A percentile compares a stretch with the other conserved stretches of the same genome.
Conservation (phyloP, 2,329 filamentous ascomycete genomes). For the Claviceps maximensis region DNA sequence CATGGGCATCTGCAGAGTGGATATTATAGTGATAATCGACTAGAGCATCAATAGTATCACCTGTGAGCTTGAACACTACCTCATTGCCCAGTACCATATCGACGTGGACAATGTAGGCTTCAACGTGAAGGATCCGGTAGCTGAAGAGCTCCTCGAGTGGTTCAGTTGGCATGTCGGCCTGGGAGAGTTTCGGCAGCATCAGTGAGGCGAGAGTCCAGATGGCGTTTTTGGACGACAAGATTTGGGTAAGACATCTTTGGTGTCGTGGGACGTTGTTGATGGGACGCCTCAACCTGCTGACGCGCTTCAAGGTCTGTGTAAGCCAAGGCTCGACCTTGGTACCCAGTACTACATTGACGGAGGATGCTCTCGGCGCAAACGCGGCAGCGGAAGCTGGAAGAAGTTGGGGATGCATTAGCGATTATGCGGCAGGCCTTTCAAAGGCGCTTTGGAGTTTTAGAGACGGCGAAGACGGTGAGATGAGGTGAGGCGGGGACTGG, state of each 20-base stretch:
- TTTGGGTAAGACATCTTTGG: constrained; percentile 89
- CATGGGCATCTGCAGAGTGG: constrained; percentile 80
- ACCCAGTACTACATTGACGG: constrained; percentile 86
- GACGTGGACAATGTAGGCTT: constrained; percentile 97
- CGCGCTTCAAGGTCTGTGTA: constrained; percentile 89
- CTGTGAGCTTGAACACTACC: constrained; percentile 93
- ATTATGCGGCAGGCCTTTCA: background rate
- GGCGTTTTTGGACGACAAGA: constrained; percentile 73
- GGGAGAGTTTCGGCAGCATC: constrained; percentile 82
- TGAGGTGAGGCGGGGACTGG: background rate
- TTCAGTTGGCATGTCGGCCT: constrained; percentile 71
- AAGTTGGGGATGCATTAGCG: constrained; percentile 75
- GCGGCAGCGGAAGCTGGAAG: constrained; percentile 90
- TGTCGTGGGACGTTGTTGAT: constrained; percentile 95
- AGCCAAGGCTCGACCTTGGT: constrained; percentile 93
- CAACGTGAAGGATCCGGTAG: constrained; percentile 83
- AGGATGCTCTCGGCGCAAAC: constrained; percentile 80
- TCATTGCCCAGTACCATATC: constrained; percentile 98
- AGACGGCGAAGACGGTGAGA: background rate
- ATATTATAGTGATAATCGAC: constrained; percentile 95
- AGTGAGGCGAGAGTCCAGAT: constrained; percentile 91
- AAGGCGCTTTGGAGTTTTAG: background rate
- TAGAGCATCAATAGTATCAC: constrained; percentile 83
- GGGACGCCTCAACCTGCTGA: constrained; percentile 92
- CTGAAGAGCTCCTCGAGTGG: constrained; percentile 81